Evolutionary conservation across 495 filamentous ascomycete species (phyloP).

Genomic region (Talaromyces borbonicus): DNA sequence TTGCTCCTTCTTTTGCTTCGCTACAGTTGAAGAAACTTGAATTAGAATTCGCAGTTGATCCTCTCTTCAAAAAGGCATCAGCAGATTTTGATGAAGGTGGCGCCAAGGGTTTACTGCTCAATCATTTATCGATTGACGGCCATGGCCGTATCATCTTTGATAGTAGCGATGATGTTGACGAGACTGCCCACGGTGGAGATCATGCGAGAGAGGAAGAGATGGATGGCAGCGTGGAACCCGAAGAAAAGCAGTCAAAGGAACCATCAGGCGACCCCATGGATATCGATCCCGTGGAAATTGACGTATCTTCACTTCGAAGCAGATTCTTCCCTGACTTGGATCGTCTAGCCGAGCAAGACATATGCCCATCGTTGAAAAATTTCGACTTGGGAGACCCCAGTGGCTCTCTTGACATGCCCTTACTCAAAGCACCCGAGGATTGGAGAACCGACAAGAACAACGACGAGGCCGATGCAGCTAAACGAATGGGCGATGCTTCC

Average conservation of each 20-base stretch:
- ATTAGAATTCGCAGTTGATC: conserved; percentile 92
- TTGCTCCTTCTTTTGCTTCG: conserved; percentile 78
- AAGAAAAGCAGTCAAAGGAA: conserved; percentile 27
- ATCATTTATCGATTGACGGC: conserved; percentile 87
- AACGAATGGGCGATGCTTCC: conserved; percentile 51
- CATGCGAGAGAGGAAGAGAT: conserved; percentile 25
- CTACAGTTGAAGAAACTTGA: conserved; percentile 95
- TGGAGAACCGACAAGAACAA: conserved; percentile 56
- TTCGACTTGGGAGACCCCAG: conserved; percentile 81
- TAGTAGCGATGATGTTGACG: conserved; percentile 85
- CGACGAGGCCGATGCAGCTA: conserved; percentile 38
- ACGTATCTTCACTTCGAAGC: conserved; percentile 58
- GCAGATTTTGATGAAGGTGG: conserved; percentile 98
- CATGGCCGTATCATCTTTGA: conserved; percentile 94
- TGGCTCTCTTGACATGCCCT: conserved; percentile 80
- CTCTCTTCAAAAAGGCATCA: conserved; percentile 95
- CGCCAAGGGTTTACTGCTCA: conserved; percentile 88
- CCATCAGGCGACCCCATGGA: conserved; percentile 24
- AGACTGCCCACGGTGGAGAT: conserved; percentile 42
- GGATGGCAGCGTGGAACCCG: conserved; percentile 23
- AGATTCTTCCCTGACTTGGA: conserved; percentile 84
- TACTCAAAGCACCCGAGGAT: conserved; percentile 82
- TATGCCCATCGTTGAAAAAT: conserved; percentile 89
- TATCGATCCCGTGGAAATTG: conserved; percentile 57
- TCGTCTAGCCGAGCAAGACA: conserved; percentile 71